Evolutionary conservation across 2,329 filamentous ascomycete species (phyloP).

Genomic region (Lomentospora prolificans): DNA sequence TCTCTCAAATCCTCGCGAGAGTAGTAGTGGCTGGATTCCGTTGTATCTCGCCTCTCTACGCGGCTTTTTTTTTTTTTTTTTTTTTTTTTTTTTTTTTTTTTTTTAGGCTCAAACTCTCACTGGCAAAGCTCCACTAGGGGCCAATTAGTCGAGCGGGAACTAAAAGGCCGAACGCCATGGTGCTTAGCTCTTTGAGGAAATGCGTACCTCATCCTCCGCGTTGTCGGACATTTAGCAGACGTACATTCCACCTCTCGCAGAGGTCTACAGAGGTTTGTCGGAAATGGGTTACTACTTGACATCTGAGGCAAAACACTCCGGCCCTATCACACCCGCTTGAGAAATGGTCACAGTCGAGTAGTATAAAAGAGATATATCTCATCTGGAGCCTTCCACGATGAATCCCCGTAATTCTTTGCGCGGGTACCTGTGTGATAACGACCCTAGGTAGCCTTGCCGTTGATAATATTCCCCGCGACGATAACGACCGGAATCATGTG

Average conservation of each 20-base stretch:
- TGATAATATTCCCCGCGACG: background rate
- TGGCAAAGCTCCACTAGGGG: background rate
- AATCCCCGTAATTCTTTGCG: background rate
- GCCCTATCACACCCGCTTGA: background rate
- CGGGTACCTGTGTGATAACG: background rate
- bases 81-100: background rate
- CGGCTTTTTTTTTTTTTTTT: background rate
- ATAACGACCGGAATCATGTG: conserved; percentile 3
- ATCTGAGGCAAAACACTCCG: background rate
- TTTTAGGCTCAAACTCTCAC: too few relatives aligned
- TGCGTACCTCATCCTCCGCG: background rate
- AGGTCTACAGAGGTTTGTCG: background rate
- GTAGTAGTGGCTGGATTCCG: too few relatives aligned
- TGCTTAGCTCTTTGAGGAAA: background rate
- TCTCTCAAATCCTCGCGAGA: too few relatives aligned
- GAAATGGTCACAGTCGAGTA: background rate
- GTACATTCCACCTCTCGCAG: conserved; percentile 1
- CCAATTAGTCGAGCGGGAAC: background rate
- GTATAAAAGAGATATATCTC: background rate
- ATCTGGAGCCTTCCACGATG: background rate
- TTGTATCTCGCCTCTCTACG: background rate
- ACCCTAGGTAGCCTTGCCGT: background rate
- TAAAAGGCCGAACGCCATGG: background rate
- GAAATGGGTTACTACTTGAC: background rate
- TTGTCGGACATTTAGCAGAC: background rate